Conservation (phyloP, 2,329 filamentous ascomycete genomes). For the Madurella mycetomatis region DNA sequence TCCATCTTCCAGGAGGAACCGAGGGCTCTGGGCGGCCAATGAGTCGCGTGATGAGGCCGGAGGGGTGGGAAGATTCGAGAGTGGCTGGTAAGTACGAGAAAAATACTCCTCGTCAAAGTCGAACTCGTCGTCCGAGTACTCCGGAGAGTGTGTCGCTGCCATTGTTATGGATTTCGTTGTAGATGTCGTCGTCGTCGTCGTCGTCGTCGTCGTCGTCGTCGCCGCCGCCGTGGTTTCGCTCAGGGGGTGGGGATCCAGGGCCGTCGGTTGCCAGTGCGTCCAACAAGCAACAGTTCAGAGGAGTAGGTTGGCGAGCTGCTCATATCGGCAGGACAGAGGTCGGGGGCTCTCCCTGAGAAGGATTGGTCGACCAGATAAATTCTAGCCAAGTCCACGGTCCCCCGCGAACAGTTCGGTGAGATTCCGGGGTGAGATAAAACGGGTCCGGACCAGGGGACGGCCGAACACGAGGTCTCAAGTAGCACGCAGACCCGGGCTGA, state of each 20-base stretch:
- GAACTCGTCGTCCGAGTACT: slow-evolving; percentile 32
- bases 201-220: too few relatives aligned
- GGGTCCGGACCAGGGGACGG: background rate
- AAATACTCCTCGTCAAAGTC: slow-evolving; percentile 53
- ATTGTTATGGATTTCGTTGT: slow-evolving; percentile 14
- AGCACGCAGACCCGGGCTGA: slow-evolving; percentile 7
- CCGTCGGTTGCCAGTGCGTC: slow-evolving; percentile 25
- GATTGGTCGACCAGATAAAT: slow-evolving; percentile 8
- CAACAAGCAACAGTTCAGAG: slow-evolving; percentile 24
- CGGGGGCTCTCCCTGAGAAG: slow-evolving; percentile 1
- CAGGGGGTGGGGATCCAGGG: slow-evolving; percentile 16
- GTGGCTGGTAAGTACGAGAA: slow-evolving; percentile 56
- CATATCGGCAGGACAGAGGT: slow-evolving; percentile 22
- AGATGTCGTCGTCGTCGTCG: too few relatives aligned
- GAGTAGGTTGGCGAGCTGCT: slow-evolving; percentile 26
- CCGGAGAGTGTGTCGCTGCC: slow-evolving; percentile 16
- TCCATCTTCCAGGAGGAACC: slow-evolving; percentile 40
- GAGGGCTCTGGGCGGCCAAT: slow-evolving; percentile 42
- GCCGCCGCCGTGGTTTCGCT: background rate
- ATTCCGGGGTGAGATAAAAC: slow-evolving; percentile 3
- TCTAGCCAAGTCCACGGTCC: slow-evolving; percentile 5
- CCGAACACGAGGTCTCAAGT: slow-evolving; percentile 23
- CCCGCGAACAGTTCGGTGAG: slow-evolving; percentile 9
- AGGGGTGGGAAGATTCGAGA: slow-evolving; percentile 65
- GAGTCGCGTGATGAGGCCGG: slow-evolving; percentile 51